These are phyloP conservation scores for Talinum fruticosum DNA, from an alignment of 148 eudicot genomes.

Conservation along the genomic window DNA sequence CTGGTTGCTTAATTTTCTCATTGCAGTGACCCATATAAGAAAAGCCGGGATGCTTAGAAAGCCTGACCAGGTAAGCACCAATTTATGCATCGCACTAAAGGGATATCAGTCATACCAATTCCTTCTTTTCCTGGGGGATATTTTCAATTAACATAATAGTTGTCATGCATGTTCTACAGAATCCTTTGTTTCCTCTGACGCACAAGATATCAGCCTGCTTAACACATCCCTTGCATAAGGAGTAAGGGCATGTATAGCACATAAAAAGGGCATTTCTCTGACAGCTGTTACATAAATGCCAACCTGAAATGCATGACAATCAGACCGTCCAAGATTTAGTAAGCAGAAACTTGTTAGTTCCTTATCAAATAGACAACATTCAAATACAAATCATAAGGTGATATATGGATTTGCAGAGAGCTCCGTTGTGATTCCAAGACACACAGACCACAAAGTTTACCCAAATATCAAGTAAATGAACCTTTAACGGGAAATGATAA, in stretches of 20 bases:
- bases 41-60: slow-evolving; percentile 1
- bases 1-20: neutral
- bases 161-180: slow-evolving; percentile 77
- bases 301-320: slow-evolving; percentile 61
- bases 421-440: neutral
- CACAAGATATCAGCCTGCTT: slow-evolving; percentile 60
- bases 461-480: slow-evolving; percentile 10
- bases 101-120: slow-evolving; percentile 52
- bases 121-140: slow-evolving; percentile 52
- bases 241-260: slow-evolving; percentile 93
- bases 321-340: slow-evolving; percentile 11
- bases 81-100: slow-evolving; percentile 3
- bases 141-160: slow-evolving; percentile 79
- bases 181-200: slow-evolving; percentile 83
- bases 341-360: slow-evolving; percentile 5
- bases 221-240: slow-evolving; percentile 84
- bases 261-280: slow-evolving; percentile 71
- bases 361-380: neutral
- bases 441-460: neutral
- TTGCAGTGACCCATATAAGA: neutral
- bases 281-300: slow-evolving; percentile 92
- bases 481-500: neutral
- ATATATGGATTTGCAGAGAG: neutral
- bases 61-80: slow-evolving; percentile 1
- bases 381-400: neutral